Base-by-base conservation (phyloP, 176 grass and related monocot genomes). In the Echinochloa phyllopogon region DNA sequence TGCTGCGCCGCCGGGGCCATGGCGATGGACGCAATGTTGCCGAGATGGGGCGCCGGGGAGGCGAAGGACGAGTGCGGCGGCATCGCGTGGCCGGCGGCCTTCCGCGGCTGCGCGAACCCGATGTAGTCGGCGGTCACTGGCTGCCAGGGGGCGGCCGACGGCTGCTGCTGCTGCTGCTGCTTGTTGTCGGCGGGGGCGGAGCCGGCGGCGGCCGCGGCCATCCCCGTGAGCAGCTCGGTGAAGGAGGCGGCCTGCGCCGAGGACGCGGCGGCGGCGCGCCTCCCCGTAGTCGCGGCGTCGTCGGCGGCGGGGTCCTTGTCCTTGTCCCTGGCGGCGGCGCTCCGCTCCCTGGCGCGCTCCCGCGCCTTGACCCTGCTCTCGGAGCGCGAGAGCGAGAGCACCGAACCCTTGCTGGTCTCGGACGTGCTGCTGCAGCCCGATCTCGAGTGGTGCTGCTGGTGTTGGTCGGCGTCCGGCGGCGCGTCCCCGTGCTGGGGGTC, bases 351-450 rank as follows among this genome's bases (percentile, higher is more conserved):
- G 0, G 94, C 94, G 7, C 94, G 84, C 58, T 97, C 94, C 85
- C 94, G 61, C 0, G 92, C 90, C 92, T 90, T 97, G 71, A 97
- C 86, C 58, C 94, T 90, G 85, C 70, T 94, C 60, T 97, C 94
- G 10, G 90, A 87, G 58, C 94, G 87, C 10, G 94, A 92, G 8
- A 97, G 90, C 5, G 94, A 97, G 69, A 97, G 85, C 5, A 94
- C 94, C 3, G 94, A 97, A 1, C 94, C 94, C 77, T 97, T 97
- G 80, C 94, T 97, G 0, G 94, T 97, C 76, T 97, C 94, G 2
- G 94, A 97, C 47, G 89, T 94, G 85, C 92, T 97, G 37, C 94
- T 97, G 49, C 92, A 94, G 0, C 87, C 92, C 15, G 94, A 97
- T 53, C 85, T 87, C 71, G 91, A 80, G 38, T 87, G 73, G 86